Conservation (phyloP, 2,329 filamentous ascomycete species). For the Thielaviopsis punctulata region DNA sequence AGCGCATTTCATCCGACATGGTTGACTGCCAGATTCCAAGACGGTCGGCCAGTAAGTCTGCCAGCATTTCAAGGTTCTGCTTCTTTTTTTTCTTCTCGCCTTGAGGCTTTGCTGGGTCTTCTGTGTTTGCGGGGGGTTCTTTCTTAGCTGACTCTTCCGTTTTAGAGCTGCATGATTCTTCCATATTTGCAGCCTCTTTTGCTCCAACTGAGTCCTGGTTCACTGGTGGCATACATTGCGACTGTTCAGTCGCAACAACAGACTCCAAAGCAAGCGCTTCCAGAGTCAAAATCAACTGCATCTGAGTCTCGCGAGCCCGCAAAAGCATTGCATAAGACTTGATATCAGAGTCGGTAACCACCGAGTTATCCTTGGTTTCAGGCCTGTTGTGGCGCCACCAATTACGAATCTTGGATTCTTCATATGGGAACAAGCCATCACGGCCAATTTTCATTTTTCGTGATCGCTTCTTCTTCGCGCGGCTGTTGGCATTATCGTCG, state of each 20-base stretch:
- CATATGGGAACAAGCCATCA: conserved; percentile 48
- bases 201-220: background rate
- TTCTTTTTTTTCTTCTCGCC: conserved; percentile 38
- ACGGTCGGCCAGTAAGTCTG: conserved; percentile 61
- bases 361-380: conserved; percentile 26
- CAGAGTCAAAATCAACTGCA: conserved; percentile 65
- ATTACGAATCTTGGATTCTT: conserved; percentile 44
- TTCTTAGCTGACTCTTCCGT: background rate
- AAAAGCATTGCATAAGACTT: conserved; percentile 48
- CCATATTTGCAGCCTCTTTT: conserved; percentile 14
- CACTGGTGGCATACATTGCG: background rate
- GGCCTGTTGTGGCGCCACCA: conserved; percentile 54
- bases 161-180: background rate
- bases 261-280: conserved; percentile 58
- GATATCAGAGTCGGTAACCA: conserved; percentile 32
- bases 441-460: conserved; percentile 52
- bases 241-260: conserved; percentile 20
- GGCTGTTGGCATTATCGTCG: conserved; percentile 17
- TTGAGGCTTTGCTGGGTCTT: background rate
- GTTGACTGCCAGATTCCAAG: conserved; percentile 75
- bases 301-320: conserved; percentile 58
- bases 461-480: conserved; percentile 32
- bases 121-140: background rate
- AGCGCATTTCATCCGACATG: conserved; percentile 38
- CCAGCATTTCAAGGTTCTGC: conserved; percentile 45